A percentile compares a stretch with the other conserved stretches of the same genome.
These are phyloP conservation scores for Nemophila menziesii DNA, from an alignment of 257 asterid genomes.

Conservation along the genomic window DNA sequence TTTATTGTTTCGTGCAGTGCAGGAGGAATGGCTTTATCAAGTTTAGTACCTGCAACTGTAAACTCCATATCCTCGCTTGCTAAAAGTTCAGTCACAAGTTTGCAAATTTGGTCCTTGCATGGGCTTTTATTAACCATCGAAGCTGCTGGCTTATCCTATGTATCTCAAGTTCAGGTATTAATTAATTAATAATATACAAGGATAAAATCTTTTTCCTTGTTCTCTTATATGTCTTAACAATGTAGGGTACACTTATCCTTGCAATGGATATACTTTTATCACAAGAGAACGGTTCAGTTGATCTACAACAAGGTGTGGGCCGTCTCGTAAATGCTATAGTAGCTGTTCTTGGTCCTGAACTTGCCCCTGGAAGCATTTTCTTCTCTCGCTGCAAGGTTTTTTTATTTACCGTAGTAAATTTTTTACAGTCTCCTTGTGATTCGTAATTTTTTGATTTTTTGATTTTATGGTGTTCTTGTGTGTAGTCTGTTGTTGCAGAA, in stretches of 20 bases:
- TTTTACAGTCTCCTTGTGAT: constrained; percentile 7
- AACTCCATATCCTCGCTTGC: constrained; percentile 69
- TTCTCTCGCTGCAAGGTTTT: constrained; percentile 97
- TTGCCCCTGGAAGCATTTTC: constrained; percentile 90
- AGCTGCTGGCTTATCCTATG: constrained; percentile 93
- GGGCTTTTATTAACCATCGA: constrained; percentile 97
- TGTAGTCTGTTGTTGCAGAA: constrained; percentile 93
- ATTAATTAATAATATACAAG: constrained; percentile 8
- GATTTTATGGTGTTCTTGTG: constrained; percentile 27
- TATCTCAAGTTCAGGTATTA: constrained; percentile 92
- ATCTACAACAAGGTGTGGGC: constrained; percentile 91
- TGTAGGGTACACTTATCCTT: constrained; percentile 90
- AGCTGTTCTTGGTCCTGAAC: constrained; percentile 98
- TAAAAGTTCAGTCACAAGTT: constrained; percentile 59
- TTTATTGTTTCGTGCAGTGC: constrained; percentile 68
- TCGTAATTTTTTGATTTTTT: constrained; percentile 13
- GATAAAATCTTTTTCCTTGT: neutral
- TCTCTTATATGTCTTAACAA: too few relatives aligned
- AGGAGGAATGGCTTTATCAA: constrained; percentile 99
- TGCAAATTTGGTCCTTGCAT: constrained; percentile 95
- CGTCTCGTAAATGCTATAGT: constrained; percentile 93
- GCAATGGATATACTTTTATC: constrained; percentile 87
- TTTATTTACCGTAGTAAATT: neutral
- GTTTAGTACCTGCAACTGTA: constrained; percentile 91
- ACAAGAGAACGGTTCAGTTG: constrained; percentile 84